phyloP scores from a whole-genome alignment of 108 stramenopile species.

The Stephanodiscus minutulus region DNA sequence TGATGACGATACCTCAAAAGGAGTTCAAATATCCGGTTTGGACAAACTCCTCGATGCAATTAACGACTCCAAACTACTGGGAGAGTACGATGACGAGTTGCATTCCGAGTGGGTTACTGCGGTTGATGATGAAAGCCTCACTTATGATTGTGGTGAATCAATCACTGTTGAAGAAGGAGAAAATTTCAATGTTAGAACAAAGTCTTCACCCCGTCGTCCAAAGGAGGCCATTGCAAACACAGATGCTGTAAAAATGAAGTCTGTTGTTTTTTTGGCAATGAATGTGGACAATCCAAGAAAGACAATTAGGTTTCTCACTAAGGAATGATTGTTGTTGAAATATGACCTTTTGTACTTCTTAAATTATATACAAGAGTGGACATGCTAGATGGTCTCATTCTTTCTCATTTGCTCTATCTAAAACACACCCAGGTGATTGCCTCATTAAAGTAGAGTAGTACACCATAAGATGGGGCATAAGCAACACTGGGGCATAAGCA shows the following conservation, averaged over 20 bases:
- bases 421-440: too few species aligned
- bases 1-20: neutral
- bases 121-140: neutral
- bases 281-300: neutral
- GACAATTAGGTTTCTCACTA: neutral
- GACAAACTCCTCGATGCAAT: neutral
- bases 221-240: conserved; percentile 4
- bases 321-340: too few species aligned
- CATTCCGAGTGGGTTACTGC: neutral
- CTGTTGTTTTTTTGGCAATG: neutral
- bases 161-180: neutral
- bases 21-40: neutral
- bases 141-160: neutral
- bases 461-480: too few species aligned
- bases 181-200: neutral
- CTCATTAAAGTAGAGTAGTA: too few species aligned
- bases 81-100: neutral
- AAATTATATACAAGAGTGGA: too few species aligned
- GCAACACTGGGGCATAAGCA: too few species aligned
- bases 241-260: neutral
- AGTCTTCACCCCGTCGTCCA: neutral
- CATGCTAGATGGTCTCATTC: too few species aligned
- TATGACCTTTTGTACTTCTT: too few species aligned
- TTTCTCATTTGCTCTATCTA: too few species aligned
- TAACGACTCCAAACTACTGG: neutral